Base-by-base conservation (phyloP, 75 land plant genomes). In the Sequoia sempervirens region DNA sequence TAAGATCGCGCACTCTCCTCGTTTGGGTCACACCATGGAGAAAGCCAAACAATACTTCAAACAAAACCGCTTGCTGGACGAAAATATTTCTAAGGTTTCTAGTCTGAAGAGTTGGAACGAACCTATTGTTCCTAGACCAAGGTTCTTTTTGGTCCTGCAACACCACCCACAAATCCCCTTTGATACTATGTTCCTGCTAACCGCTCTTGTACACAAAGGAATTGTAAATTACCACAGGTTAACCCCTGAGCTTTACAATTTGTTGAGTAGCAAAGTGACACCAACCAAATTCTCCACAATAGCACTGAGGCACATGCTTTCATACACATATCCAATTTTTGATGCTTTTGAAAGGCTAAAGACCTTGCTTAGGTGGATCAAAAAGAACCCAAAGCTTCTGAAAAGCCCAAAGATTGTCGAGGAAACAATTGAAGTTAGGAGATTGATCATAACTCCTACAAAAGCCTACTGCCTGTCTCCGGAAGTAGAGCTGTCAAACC, bases 391-490 rank as follows among this genome's bases (percentile, higher is more conserved):
- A 3, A 87, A 86, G 82, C 87, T 86, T 75, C 30, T 79, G 37
- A 88, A 90, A 79, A 56, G 5, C 17, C 81, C 87, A 20, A 80
- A 80, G 40, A 14, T 83, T 68, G n/a, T 83, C 2, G 88, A 73
- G 81, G 92, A 90, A 66, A 83, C 83, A 79, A 90, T 89, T 40
- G 90, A 89, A 83, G 88, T 94, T 0, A 79, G 94, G 85, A 88
- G 98, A 79, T 61, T 97, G 84, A 85, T 95, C 3, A 85, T 97
- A 37, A 97, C 99, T 66, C 99, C 99, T 5, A 90, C 99, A 8
- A 91, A 87, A 88, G 99, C 97, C 0, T 92, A 95, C 74, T 97
- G 99, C 84, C 87, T 90, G 36, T 89, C 91, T 32, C 97, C 97
- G 40, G 95, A 91, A 84, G 86, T 92, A 40, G 97, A 97, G 53